Conservation (phyloP, 352 stramenopile genomes). For the Peronospora belbahrii region DNA sequence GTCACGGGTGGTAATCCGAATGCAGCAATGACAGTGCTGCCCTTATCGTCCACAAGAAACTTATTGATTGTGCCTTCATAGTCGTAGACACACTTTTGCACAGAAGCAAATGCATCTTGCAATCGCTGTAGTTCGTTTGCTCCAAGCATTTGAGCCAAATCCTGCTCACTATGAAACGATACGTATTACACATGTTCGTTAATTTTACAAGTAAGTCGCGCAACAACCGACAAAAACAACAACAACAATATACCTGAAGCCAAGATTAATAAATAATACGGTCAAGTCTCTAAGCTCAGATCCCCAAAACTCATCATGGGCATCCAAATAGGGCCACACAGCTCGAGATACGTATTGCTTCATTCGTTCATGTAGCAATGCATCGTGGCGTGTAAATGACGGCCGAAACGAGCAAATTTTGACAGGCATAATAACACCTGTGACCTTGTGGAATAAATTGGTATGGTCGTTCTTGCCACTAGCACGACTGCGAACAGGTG, state of each 20-base stretch:
- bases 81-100: constrained; percentile 88
- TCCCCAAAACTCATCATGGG: constrained; percentile 90
- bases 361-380: constrained; percentile 77
- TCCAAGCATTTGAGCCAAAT: constrained; percentile 70
- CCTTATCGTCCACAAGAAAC: constrained; percentile 94
- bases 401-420: constrained; percentile 58
- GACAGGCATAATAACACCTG: constrained; percentile 43
- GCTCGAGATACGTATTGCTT: constrained; percentile 88
- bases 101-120: constrained; percentile 69
- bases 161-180: constrained; percentile 41
- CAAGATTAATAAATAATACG: constrained; percentile 92
- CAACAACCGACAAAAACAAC: background rate
- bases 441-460: constrained; percentile 54
- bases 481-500: constrained; percentile 23
- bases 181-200: background rate
- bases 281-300: constrained; percentile 88
- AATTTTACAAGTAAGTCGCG: background rate
- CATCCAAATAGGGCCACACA: constrained; percentile 88
- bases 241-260: constrained; percentile 55
- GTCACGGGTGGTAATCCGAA: constrained; percentile 89
- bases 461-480: background rate
- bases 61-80: constrained; percentile 96
- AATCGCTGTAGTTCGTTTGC: constrained; percentile 58
- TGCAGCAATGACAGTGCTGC: constrained; percentile 89
- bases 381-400: constrained; percentile 73